A percentile compares a stretch with the other conserved stretches of the same genome.
Evolutionary conservation across 371 early-diverging fungal species (phyloP).

Genomic region (Mortierella sp.): DNA sequence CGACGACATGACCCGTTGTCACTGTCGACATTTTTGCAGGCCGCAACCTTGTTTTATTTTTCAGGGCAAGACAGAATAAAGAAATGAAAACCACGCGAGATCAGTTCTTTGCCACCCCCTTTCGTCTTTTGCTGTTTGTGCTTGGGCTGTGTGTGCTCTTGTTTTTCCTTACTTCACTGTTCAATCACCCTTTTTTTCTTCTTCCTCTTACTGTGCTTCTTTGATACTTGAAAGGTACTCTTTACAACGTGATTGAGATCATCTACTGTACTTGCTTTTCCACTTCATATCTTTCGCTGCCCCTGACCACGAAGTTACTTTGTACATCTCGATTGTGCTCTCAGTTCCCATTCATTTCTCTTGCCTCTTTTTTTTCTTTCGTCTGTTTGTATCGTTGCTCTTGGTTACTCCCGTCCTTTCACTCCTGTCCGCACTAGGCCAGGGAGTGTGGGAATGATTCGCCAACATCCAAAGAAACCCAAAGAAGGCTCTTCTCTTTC

Average conservation of each 20-base stretch:
- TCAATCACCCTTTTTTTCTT: not conserved
- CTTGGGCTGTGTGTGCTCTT: not conserved
- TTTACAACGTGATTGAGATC: not conserved
- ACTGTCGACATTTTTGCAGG: not conserved
- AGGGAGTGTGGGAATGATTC: not conserved
- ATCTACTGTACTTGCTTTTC: not conserved
- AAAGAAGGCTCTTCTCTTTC: not conserved
- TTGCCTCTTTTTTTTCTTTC: not conserved
- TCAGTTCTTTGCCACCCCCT: not conserved
- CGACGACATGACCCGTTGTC: not conserved
- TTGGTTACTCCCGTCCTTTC: not conserved
- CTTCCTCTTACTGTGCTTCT: no score
- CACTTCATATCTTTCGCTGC: not conserved
- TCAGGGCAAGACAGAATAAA: not conserved
- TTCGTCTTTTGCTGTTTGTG: not conserved
- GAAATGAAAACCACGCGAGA: conserved; percentile 12
- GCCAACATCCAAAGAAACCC: not conserved
- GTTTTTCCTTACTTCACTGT: not conserved
- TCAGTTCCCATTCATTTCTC: conserved; percentile 10
- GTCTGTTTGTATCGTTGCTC: not conserved
- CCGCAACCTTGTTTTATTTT: not conserved
- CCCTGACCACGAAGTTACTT: not conserved
- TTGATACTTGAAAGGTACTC: not conserved
- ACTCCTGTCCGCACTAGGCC: not conserved
- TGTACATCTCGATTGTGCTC: not conserved